Conservation (phyloP, 805 yeast species). For the Ogataea methylovora region DNA sequence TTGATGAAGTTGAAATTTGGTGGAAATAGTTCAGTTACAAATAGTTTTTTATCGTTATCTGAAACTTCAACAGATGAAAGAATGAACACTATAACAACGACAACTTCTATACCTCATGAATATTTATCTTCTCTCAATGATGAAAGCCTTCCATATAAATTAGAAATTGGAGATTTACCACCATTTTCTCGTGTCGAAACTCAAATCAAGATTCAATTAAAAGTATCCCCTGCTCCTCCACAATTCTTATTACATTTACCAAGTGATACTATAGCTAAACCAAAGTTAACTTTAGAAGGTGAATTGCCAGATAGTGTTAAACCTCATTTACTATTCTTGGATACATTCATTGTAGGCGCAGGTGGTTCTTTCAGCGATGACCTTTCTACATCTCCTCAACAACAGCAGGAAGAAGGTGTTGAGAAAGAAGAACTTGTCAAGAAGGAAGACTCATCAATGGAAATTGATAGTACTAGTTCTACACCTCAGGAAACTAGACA, state of each 20-base stretch:
- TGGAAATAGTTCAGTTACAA: conserved; percentile 7
- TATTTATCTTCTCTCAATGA: conserved; percentile 16
- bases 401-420: too few species aligned
- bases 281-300: conserved; percentile 62
- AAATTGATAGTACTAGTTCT: conserved; percentile 2
- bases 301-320: conserved; percentile 40
- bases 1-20: conserved; percentile 50
- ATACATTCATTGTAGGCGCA: conserved; percentile 68
- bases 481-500: not conserved
- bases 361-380: too few species aligned
- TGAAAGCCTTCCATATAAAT: conserved; percentile 35
- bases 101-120: conserved; percentile 19
- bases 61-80: not conserved
- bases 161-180: conserved; percentile 61
- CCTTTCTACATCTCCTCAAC: too few species aligned
- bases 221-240: conserved; percentile 69
- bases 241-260: conserved; percentile 74
- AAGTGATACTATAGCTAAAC: conserved; percentile 79
- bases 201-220: conserved; percentile 72
- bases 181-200: conserved; percentile 88
- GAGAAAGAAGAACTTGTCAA: conserved; percentile 1
- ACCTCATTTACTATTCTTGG: conserved; percentile 56
- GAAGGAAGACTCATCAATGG: not conserved
- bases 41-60: not conserved
- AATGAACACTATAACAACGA: not conserved